Conservation (phyloP, 305 asterid genomes). For the Plantago coronopus region DNA sequence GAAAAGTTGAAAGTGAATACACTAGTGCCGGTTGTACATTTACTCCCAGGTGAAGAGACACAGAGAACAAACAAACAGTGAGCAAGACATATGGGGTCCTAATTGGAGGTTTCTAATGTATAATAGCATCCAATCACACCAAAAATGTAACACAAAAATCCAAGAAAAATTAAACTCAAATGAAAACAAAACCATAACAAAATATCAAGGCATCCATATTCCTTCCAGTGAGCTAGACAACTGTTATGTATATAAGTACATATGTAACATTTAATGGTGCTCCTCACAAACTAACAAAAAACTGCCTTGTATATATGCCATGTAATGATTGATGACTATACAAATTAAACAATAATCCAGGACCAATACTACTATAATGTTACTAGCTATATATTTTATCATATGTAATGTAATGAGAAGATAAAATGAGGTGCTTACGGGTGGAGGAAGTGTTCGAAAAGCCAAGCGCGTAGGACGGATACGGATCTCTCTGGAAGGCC, state of each 20-base stretch:
- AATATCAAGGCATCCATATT: constrained; percentile 13
- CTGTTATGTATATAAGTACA: constrained; percentile 9
- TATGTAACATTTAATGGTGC: constrained; percentile 22
- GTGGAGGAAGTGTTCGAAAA: constrained; percentile 78
- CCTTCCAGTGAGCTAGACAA: constrained; percentile 16
- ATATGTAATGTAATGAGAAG: constrained; percentile 1
- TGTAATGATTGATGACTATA: too few species aligned
- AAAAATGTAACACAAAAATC: constrained; percentile 28
- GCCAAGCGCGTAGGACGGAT: constrained; percentile 70
- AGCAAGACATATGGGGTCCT: constrained; percentile 35
- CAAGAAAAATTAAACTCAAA: constrained; percentile 9
- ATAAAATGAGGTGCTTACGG: constrained; percentile 43
- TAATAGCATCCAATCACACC: constrained; percentile 36
- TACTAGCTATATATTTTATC: background rate
- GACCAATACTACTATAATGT: too few species aligned
- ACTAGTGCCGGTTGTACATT: constrained; percentile 10
- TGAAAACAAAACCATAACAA: constrained; percentile 6
- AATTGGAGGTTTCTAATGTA: constrained; percentile 14
- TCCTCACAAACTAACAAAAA: constrained; percentile 35
- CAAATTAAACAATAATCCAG: too few species aligned
- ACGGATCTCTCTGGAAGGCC: constrained; percentile 84
- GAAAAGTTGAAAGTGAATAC: constrained; percentile 12
- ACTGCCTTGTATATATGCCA: constrained; percentile 11
- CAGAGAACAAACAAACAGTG: constrained; percentile 3
- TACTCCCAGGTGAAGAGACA: constrained; percentile 11